Conservation (phyloP, 805 yeast species). For the Wickerhamiella musiphila region DNA sequence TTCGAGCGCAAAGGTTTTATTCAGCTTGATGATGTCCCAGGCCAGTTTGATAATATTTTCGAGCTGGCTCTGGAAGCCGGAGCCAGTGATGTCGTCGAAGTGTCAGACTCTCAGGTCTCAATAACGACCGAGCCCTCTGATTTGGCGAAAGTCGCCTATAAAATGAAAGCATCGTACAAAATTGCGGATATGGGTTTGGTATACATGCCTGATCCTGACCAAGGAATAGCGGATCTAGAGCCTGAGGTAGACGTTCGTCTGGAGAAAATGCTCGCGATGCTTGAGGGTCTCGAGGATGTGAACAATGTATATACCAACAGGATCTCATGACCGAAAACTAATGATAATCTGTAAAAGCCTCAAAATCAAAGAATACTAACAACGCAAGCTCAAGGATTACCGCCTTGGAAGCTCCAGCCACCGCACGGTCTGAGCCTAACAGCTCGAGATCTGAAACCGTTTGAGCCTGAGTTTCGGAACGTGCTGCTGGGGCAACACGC, state of each 20-base stretch:
- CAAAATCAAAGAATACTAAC: too few species aligned
- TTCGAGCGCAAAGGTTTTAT: constrained; percentile 69
- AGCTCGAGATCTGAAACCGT: too few species aligned
- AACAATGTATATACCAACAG: constrained; percentile 57
- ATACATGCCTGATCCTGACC: constrained; percentile 48
- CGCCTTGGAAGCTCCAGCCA: too few species aligned
- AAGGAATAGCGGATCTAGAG: constrained; percentile 41
- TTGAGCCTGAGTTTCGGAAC: too few species aligned
- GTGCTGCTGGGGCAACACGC: too few species aligned
- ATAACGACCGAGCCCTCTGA: constrained; percentile 48
- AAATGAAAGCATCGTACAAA: constrained; percentile 36
- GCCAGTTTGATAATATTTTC: constrained; percentile 44
- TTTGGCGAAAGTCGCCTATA: constrained; percentile 42
- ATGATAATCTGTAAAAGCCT: too few species aligned
- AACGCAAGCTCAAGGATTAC: too few species aligned
- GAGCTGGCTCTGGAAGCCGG: constrained; percentile 63
- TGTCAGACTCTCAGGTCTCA: constrained; percentile 30
- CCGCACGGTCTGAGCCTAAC: too few species aligned
- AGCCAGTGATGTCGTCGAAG: constrained; percentile 34
- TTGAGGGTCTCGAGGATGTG: constrained; percentile 75
- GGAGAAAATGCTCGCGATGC: constrained; percentile 37
- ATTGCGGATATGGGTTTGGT: constrained; percentile 58
- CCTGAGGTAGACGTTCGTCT: constrained; percentile 35
- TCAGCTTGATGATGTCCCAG: constrained; percentile 25
- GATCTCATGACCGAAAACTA: too few species aligned